Evolutionary conservation across 2,329 filamentous ascomycete species (phyloP), one percentile per base, ranked within the genome.

Genomic region (Diaporthe citriasiana): DNA sequence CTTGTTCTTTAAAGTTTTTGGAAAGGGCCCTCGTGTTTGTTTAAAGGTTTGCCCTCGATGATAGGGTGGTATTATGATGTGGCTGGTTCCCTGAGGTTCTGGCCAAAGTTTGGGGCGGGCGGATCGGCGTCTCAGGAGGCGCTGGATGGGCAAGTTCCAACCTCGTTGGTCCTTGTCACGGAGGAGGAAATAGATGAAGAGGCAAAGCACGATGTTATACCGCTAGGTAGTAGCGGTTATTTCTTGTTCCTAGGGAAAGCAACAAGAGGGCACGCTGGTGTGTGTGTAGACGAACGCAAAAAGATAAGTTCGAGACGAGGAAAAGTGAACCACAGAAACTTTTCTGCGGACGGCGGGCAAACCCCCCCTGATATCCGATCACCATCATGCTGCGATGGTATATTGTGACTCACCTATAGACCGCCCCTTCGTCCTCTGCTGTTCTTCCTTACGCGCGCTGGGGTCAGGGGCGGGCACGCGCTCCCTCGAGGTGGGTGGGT

Each of bases 321-420:
- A 25, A 50, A 30, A n/a, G 12, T n/a, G 22, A 66, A 25, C 42
- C 42, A 50, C 42, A 25, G 30, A 51, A 42, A 66, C 38, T 19
- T 35, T 66, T 51, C 45, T 25, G 60, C 22, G 45, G 42, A 25
- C 40, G n/a, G 42, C 42, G 42, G 42, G 40, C 60, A 66, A 50
- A 35, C 17, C 17, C 42, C 45, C 42, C 60, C 60, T 66, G 60
- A 66, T 66, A 50, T 66, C 60, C 60, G 60, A 50, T 51, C 60
- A 35, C 42, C 60, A 38, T 66, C 42, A 66, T 69, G 38, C 40
- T 42, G 9, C 33, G 71, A 55, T 68, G 71, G 71, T 59, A 47
- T 73, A 70, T 27, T 51, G 51, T 69, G 53, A 57, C 51, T 42
- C 72, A 73, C 72, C 53, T 59, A 59, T 55, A 45, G 60, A 55